These are phyloP conservation scores for Mercurialis annua DNA, from an alignment of 345 rosid genomes.

Conservation along the genomic window DNA sequence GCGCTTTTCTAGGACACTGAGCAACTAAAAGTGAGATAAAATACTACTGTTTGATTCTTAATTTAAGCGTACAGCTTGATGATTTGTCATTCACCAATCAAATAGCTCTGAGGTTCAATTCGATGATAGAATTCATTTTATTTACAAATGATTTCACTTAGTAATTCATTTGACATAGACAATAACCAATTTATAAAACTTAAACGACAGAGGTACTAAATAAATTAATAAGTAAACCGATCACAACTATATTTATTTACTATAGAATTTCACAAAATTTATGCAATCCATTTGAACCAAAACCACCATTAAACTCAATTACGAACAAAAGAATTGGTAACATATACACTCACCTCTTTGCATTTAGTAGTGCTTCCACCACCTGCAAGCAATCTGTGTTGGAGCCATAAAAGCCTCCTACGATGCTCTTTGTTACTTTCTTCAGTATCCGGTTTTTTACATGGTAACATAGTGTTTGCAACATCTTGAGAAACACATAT, in stretches of 20 bases:
- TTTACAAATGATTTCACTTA: too few relatives aligned
- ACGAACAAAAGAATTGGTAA: not conserved
- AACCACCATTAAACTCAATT: not conserved
- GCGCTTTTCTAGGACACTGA: not conserved
- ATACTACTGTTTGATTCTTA: not conserved
- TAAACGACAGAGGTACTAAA: too few relatives aligned
- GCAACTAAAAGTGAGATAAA: too few relatives aligned
- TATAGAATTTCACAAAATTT: too few relatives aligned
- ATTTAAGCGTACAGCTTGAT: not conserved
- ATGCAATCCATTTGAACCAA: too few relatives aligned
- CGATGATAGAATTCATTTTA: too few relatives aligned
- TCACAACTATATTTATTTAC: too few relatives aligned
- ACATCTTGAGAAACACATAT: conserved; percentile 63
- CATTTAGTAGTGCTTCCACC: conserved; percentile 37
- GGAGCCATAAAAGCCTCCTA: conserved; percentile 58
- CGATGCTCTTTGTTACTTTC: conserved; percentile 34
- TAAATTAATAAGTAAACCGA: too few relatives aligned
- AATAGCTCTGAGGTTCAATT: too few relatives aligned
- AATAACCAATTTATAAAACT: too few relatives aligned
- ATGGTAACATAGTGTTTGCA: conserved; percentile 74
- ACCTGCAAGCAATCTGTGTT: conserved; percentile 46
- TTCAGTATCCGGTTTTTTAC: conserved; percentile 23
- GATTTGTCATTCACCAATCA: not conserved
- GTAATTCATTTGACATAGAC: too few relatives aligned
- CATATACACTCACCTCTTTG: conserved; percentile 41